Evolutionary conservation across 2,329 filamentous ascomycete genomes (phyloP).

Genomic region (Ascosphaera apis): DNA sequence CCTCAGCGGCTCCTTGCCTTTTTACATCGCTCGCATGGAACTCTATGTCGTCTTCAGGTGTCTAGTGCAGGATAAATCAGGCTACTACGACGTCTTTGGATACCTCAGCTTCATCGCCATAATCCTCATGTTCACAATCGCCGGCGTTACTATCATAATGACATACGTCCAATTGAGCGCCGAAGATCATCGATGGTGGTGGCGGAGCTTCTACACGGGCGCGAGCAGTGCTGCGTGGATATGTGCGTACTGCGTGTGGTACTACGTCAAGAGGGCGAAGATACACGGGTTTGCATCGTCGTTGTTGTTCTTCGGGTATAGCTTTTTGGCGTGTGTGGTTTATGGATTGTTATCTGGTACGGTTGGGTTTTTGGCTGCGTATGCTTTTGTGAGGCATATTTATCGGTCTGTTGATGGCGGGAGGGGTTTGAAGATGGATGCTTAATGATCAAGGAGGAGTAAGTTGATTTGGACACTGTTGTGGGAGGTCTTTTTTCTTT

Average conservation of each 20-base stretch:
- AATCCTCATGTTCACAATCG: slow-evolving; percentile 52
- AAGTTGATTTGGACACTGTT: too few relatives aligned
- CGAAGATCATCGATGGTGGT: slow-evolving; percentile 81
- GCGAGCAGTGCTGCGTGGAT: slow-evolving; percentile 59
- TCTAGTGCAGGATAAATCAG: slow-evolving; percentile 73
- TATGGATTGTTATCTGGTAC: slow-evolving; percentile 67
- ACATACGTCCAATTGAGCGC: slow-evolving; percentile 64
- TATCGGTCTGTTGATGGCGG: slow-evolving; percentile 58
- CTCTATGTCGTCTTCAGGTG: slow-evolving; percentile 71
- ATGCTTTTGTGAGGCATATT: slow-evolving; percentile 63
- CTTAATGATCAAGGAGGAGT: too few relatives aligned
- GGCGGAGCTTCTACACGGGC: slow-evolving; percentile 65
- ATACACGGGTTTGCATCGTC: slow-evolving; percentile 59
- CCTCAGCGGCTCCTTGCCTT: slow-evolving; percentile 56
- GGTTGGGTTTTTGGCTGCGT: slow-evolving; percentile 62
- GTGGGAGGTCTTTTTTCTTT: too few relatives aligned
- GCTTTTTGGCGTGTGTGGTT: slow-evolving; percentile 55
- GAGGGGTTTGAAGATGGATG: too few relatives aligned
- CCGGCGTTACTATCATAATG: slow-evolving; percentile 63
- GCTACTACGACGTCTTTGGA: slow-evolving; percentile 81
- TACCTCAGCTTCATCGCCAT: slow-evolving; percentile 53
- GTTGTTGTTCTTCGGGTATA: slow-evolving; percentile 68
- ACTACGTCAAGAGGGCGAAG: slow-evolving; percentile 58
- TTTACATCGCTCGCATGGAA: slow-evolving; percentile 74
- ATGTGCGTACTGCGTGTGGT: slow-evolving; percentile 64